Evolutionary conservation across 106 monocot species (phyloP).

Genomic region (Allium cepa): DNA sequence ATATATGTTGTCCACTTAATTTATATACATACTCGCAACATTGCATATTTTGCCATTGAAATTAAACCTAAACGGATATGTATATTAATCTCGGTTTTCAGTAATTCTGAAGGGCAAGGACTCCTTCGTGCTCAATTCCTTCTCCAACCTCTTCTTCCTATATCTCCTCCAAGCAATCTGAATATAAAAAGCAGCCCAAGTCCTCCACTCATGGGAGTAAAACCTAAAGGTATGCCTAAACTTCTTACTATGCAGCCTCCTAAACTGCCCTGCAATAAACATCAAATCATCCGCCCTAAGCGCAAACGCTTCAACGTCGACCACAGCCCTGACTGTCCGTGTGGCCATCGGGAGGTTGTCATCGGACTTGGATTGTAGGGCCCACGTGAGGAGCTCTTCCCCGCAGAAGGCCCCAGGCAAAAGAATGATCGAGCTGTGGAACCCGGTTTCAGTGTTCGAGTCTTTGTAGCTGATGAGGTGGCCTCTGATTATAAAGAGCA

Average conservation of each 20-base stretch:
- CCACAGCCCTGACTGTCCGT: slow-evolving; percentile 55
- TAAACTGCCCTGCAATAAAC: slow-evolving; percentile 77
- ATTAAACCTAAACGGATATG: too few species aligned
- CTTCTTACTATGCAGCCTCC: slow-evolving; percentile 78
- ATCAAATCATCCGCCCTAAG: slow-evolving; percentile 76
- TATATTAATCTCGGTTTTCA: neutral
- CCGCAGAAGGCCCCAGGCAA: slow-evolving; percentile 74
- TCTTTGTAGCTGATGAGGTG: slow-evolving; percentile 35
- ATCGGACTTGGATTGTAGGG: slow-evolving; percentile 58
- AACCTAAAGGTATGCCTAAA: slow-evolving; percentile 81
- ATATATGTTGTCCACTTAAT: too few species aligned
- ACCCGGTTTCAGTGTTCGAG: slow-evolving; percentile 73
- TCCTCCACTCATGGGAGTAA: slow-evolving; percentile 80
- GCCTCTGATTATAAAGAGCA: slow-evolving; percentile 82
- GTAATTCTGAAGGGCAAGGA: slow-evolving; percentile 15
- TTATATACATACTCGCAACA: too few species aligned
- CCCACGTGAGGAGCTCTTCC: slow-evolving; percentile 82
- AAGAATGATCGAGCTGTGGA: slow-evolving; percentile 70
- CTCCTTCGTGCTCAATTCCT: slow-evolving; percentile 34
- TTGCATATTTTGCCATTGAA: too few species aligned
- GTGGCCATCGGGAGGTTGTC: slow-evolving; percentile 63
- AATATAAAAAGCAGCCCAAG: slow-evolving; percentile 81
- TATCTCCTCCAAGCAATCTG: slow-evolving; percentile 70
- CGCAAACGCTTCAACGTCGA: slow-evolving; percentile 81
- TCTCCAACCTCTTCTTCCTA: slow-evolving; percentile 46